phyloP scores from a whole-genome alignment of 495 filamentous ascomycete genomes.

The Aspergillus bridgeri region DNA sequence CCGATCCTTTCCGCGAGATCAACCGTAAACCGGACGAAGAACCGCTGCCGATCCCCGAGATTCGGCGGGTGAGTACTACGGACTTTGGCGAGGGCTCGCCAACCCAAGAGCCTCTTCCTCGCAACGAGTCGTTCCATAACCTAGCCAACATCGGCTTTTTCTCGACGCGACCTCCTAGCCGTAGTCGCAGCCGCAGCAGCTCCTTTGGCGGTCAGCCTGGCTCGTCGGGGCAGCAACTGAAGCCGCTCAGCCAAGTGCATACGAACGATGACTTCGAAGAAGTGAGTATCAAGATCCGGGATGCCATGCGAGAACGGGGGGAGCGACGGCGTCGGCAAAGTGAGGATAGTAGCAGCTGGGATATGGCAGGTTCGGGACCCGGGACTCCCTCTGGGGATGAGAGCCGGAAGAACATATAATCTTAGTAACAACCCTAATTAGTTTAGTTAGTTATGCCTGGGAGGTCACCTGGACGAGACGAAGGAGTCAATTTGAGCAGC shows the following conservation, averaged over 20 bases:
- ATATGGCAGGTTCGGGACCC: conserved; percentile 43
- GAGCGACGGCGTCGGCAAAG: conserved; percentile 67
- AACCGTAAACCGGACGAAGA: conserved; percentile 18
- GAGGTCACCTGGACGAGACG: no score
- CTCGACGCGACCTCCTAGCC: conserved; percentile 67
- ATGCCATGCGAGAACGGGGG: conserved; percentile 82
- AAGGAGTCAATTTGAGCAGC: background rate
- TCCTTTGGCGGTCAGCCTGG: conserved; percentile 56
- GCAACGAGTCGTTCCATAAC: conserved; percentile 90
- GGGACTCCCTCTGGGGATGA: conserved; percentile 45
- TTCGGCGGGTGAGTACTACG: conserved; percentile 19
- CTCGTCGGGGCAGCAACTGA: conserved; percentile 60
- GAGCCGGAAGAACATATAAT: conserved; percentile 40
- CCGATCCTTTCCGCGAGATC: conserved; percentile 53
- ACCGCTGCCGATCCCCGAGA: conserved; percentile 20
- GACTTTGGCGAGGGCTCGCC: conserved; percentile 31
- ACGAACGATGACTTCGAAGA: conserved; percentile 71
- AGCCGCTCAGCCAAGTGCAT: conserved; percentile 69
- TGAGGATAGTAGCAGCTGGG: conserved; percentile 47
- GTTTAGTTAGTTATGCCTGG: no score
- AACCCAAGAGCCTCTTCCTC: conserved; percentile 57
- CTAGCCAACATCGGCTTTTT: conserved; percentile 84
- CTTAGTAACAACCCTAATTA: conserved; percentile 4
- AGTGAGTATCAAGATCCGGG: conserved; percentile 81
- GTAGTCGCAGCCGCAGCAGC: conserved; percentile 68